These are phyloP conservation scores for Suillus occidentalis DNA, from an alignment of 768 basidiomycete genomes.

Conservation along the genomic window DNA sequence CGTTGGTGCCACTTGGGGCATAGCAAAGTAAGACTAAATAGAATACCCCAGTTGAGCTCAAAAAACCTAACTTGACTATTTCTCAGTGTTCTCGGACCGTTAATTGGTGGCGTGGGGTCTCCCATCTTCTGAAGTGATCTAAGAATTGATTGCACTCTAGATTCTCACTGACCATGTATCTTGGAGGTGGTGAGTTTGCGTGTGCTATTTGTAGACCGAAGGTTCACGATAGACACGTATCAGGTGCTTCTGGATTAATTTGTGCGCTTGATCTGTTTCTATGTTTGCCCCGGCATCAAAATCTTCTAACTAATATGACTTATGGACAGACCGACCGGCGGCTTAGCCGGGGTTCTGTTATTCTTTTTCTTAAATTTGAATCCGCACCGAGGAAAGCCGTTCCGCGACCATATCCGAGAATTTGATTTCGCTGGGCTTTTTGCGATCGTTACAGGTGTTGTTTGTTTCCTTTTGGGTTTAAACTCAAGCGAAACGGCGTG, in stretches of 20 bases:
- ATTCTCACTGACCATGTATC: conserved; percentile 35
- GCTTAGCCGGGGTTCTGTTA: conserved; percentile 29
- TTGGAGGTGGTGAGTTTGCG: conserved; percentile 39
- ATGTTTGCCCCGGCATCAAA: background rate
- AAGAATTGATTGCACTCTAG: conserved; percentile 15
- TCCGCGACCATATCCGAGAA: conserved; percentile 31
- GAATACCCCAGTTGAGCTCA: background rate
- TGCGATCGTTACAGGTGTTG: conserved; percentile 34
- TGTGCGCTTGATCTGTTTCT: conserved; percentile 20
- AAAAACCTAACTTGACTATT: background rate
- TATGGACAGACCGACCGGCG: conserved; percentile 35
- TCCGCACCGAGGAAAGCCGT: conserved; percentile 30
- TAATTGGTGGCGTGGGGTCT: conserved; percentile 36
- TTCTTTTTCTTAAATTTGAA: conserved; percentile 38
- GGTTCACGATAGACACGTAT: conserved; percentile 8
- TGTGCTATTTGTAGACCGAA: background rate
- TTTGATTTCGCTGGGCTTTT: conserved; percentile 44
- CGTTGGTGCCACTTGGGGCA: conserved; percentile 42
- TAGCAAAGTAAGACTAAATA: conserved; percentile 29
- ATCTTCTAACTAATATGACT: background rate
- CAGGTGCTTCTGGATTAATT: conserved; percentile 39
- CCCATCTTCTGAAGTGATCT: background rate
- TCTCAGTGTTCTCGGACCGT: conserved; percentile 41
- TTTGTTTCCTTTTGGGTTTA: conserved; percentile 41
- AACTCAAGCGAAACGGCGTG: conserved; percentile 35